Base-by-base conservation (phyloP, 2,329 filamentous ascomycete genomes). In the Claviceps sp. region DNA sequence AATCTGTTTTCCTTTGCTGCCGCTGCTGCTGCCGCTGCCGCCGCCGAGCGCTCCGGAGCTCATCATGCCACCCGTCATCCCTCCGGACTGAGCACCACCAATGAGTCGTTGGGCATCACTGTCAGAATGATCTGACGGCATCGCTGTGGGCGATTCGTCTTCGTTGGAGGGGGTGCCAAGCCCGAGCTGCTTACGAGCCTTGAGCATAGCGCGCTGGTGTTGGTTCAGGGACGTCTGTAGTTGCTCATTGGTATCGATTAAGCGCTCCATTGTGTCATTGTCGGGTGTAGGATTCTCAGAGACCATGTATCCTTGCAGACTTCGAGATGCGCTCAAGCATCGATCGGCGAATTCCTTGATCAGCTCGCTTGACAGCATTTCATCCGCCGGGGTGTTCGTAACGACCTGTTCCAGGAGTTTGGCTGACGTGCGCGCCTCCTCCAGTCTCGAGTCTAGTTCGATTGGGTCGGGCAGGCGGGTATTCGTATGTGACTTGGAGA, bases 171-270 rank as follows among this genome's bases (percentile, higher is more conserved):
- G 61, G 36, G 62, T 62, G 13, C 62, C 59, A 22, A 65, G 59
- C 22, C 76, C 75, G 4, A 77, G 65, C 40, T 75, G 70, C 61
- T 82, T 83, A 55, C 76, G 71, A 2, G 81, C 79, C 54, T 74
- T 75, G n/a, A 84, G 69, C 42, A 94, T 72, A 9, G 89, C 85
- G 51, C 89, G 82, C 67, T 95, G 88, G 66, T 96, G 88, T 63
- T 89, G 83, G 57, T 82, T 93, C 42, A 91, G 75, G 0, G 90
- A 84, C 45, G 87, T 80, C 55, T 88, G 87, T 34, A 98, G 74
- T 63, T 91, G 86, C 67, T 97, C 93, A 64, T 95, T 95, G 14
- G 89, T 93, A 67, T 96, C 89, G 62, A 98, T 95, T 55, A 98
- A 72, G 14, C 82, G 90, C 63, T 93, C 82, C 78, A 97, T 89